Evolutionary conservation across 257 asterid species (phyloP), one percentile per base, ranked within the genome.

Genomic region (Solanum megistacrolobum): DNA sequence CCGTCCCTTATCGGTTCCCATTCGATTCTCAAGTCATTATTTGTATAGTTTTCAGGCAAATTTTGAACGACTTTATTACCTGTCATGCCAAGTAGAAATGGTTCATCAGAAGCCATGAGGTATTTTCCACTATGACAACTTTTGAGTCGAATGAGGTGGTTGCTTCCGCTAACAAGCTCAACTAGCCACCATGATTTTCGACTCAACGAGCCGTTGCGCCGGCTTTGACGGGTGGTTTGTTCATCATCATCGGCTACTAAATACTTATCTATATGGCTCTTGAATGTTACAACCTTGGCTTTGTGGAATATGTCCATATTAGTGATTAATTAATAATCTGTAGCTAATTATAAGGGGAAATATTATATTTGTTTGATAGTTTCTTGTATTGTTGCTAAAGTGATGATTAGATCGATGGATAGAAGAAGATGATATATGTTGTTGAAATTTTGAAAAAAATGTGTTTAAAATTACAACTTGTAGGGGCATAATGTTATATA

Each of bases 1-100:
- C 98, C 99, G 7, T 97, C 99, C 84, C 94, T 91, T 3, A 95
- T 87, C 5, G 99, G 99, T 89, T 90, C 94, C 99, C 99, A 97
- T 90, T 93, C 95, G 83, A 91, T 90, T 25, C 86, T 87, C 85
- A 86, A 12, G 43, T 95, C 94, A 46, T 89, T 32, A 16, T 71
- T 91, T 25, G 8, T 74, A n/a, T 16, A 32, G 78, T 89, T 92
- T 10, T 92, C 94, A 85, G 93, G 93, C 12, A 36, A 14, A 21
- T 94, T 91, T 68, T 93, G 98, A 12, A 52, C 9, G 9, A 52
- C 23, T 52, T 52, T 52, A 52, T 18, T 52, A 52, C 62, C n/a
- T 52, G 62, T 52, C 62, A 52, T 52, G 62, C 62, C 62, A 52
- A 52, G 62, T 52, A 16, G 1, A 14, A 89, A 21, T 6, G 92